Base-by-base conservation (phyloP, 2,329 filamentous ascomycete genomes). In the Emericellopsis atlantica region DNA sequence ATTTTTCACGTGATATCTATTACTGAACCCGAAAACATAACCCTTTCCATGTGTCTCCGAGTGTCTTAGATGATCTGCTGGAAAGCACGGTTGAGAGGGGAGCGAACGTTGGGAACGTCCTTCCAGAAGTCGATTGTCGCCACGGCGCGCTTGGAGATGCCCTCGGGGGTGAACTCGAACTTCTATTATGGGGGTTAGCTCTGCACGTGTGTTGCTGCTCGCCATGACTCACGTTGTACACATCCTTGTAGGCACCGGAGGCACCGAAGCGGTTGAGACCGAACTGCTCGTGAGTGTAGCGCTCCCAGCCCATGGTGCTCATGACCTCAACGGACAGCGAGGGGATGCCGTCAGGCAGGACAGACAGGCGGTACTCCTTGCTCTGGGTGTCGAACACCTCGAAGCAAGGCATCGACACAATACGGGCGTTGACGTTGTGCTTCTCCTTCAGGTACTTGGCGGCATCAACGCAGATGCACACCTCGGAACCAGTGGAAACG, bases 281-380 rank as follows among this genome's bases (percentile, higher is more conserved):
- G 58, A 98, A 98, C 73, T 98, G 92, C 79, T 98, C 92, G 70
- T 98, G 90, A 45, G 88, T 85, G 72, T 96, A 98, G 66, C 90
- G 84, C 78, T 96, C 89, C 92, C 92, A 98, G 54, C 92, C 92
- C 68, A 95, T 81, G 52, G 92, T 98, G 66, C 77, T 84, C 85
- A 95, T 93, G 63, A 88, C 89, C 75, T 98, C 92, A 52, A 98
- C 84, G 43, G 85, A 93, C 65, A 98, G 66, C 47, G 88, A 79
- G 51, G 92, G 90, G 61, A 95, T 90, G 51, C 89, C 89, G 61
- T 95, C 88, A 55, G 90, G 92, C 48, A 98, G 79, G 51, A 95
- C 84, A 51, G 80, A 83, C 53, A 98, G 82, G 62, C 81, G 81
- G 81, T 98, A 98, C 51, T 90, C 88, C 82, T 95, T 94, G 64